A percentile compares a stretch with the other conserved stretches of the same genome.
Conservation (phyloP, 2,329 filamentous ascomycete species). For the Lasiodiplodia hormozganensis region DNA sequence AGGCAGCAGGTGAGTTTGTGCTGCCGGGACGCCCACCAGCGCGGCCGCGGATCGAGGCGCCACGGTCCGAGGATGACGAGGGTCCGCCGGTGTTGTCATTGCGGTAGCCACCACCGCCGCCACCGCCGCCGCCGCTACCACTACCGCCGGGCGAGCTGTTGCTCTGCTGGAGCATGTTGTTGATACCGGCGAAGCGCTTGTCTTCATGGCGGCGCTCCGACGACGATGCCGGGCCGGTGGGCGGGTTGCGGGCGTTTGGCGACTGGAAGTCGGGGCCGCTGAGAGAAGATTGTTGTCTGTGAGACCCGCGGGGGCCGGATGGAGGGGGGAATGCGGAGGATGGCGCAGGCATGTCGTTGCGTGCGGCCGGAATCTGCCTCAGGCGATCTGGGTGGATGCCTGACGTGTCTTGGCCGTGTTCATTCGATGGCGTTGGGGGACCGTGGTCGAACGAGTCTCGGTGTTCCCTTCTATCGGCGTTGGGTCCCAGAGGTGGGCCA, state of each 20-base stretch:
- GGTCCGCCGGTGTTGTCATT: constrained; percentile 28
- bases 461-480: constrained; percentile 30
- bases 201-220: constrained; percentile 27
- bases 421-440: constrained; percentile 35
- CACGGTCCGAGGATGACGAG: constrained; percentile 31
- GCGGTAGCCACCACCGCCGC: constrained; percentile 19
- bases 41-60: constrained; percentile 39
- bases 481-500: constrained; percentile 36
- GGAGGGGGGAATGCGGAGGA: constrained; percentile 28
- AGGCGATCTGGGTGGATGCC: constrained; percentile 64
- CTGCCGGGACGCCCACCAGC: constrained; percentile 32
- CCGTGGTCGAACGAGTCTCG: constrained; percentile 33
- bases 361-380: constrained; percentile 48
- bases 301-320: constrained; percentile 43
- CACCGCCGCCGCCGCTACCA: not conserved
- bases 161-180: constrained; percentile 28
- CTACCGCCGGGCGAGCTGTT: constrained; percentile 12
- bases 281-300: constrained; percentile 1
- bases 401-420: constrained; percentile 41
- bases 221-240: constrained; percentile 42
- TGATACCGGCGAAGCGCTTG: constrained; percentile 29
- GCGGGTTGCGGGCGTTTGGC: constrained; percentile 41
- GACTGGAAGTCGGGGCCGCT: constrained; percentile 29
- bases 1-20: constrained; percentile 31
- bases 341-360: constrained; percentile 39